Percentiles rank a stretch among this genome's conserved stretches.
These are phyloP conservation scores for Cryphonectria nitschkei DNA, from an alignment of 2,329 filamentous ascomycete species.

Conservation along the genomic window DNA sequence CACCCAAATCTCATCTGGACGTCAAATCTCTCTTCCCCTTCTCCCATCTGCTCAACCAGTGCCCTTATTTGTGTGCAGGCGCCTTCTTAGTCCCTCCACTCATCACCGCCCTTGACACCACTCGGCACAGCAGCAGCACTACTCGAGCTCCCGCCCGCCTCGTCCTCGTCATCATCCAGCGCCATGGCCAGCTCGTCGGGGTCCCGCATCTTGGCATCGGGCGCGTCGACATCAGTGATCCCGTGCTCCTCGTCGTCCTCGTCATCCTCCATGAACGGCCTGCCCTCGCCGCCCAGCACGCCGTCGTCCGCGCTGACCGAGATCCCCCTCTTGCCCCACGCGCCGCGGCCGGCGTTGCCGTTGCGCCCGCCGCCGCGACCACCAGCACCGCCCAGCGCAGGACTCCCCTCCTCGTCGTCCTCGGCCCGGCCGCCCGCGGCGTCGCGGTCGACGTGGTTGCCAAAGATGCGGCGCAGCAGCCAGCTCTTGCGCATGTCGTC, in stretches of 20 bases:
- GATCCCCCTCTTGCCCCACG: conserved; percentile 68
- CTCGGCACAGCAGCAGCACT: conserved; percentile 35
- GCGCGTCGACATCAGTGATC: conserved; percentile 43
- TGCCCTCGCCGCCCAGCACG: conserved; percentile 54
- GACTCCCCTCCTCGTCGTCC: conserved; percentile 64
- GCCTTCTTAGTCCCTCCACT: conserved; percentile 42
- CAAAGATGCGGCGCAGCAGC: conserved; percentile 79
- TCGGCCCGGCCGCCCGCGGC: conserved; percentile 48
- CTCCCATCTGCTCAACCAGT: neutral
- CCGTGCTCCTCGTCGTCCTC: conserved; percentile 47
- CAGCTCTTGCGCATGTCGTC: conserved; percentile 87
- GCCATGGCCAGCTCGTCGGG: conserved; percentile 66
- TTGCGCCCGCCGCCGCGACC: conserved; percentile 27
- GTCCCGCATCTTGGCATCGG: conserved; percentile 68
- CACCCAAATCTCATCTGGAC: neutral
- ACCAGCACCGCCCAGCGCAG: conserved; percentile 46
- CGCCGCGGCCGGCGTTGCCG: conserved; percentile 45
- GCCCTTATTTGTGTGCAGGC: neutral
- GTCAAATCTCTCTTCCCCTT: neutral
- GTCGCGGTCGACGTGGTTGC: conserved; percentile 55
- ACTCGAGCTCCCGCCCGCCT: conserved; percentile 36
- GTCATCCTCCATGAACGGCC: conserved; percentile 42
- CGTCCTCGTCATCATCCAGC: conserved; percentile 61
- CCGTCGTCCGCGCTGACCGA: conserved; percentile 69
- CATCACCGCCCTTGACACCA: conserved; percentile 50